Percentiles rank a stretch among this genome's conserved stretches.
phyloP scores from a whole-genome alignment of 257 asterid genomes.

The Solanum appendiculatum region DNA sequence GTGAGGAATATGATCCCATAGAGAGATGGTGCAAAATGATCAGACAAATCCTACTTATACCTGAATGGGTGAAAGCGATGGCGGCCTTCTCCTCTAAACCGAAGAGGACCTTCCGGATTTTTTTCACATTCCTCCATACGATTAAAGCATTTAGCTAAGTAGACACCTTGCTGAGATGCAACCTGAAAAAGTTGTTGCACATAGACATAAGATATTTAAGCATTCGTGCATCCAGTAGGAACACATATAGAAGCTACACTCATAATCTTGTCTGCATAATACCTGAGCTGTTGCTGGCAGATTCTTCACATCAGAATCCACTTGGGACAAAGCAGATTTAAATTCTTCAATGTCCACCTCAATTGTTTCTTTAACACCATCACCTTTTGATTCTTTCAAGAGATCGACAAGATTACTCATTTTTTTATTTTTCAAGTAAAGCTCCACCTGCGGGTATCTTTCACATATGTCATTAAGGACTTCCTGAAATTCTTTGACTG shows the following conservation, averaged over 20 bases:
- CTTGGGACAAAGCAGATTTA: constrained; percentile 76
- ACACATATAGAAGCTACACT: neutral
- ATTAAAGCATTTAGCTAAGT: constrained; percentile 88
- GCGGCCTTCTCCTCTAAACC: constrained; percentile 93
- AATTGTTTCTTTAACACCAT: constrained; percentile 46
- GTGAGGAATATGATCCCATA: neutral
- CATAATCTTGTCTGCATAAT: neutral
- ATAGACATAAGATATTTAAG: neutral
- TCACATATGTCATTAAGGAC: constrained; percentile 76
- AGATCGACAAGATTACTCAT: constrained; percentile 61
- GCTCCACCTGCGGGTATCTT: constrained; percentile 84
- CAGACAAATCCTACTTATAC: constrained; percentile 19
- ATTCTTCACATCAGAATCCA: constrained; percentile 83
- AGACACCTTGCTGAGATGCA: constrained; percentile 95
- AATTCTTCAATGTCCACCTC: constrained; percentile 84
- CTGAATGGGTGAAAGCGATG: constrained; percentile 94
- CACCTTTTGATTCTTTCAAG: constrained; percentile 49
- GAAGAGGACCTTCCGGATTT: constrained; percentile 90
- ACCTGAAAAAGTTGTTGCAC: constrained; percentile 33
- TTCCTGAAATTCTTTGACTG: constrained; percentile 76
- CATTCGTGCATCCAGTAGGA: neutral
- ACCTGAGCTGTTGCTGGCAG: constrained; percentile 99
- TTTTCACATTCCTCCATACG: constrained; percentile 84
- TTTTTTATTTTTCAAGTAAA: constrained; percentile 55
- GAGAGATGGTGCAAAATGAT: neutral